A percentile compares a stretch with the other conserved stretches of the same genome.
Evolutionary conservation across 257 asterid genomes (phyloP).

Genomic region (Buddleja alternifolia): DNA sequence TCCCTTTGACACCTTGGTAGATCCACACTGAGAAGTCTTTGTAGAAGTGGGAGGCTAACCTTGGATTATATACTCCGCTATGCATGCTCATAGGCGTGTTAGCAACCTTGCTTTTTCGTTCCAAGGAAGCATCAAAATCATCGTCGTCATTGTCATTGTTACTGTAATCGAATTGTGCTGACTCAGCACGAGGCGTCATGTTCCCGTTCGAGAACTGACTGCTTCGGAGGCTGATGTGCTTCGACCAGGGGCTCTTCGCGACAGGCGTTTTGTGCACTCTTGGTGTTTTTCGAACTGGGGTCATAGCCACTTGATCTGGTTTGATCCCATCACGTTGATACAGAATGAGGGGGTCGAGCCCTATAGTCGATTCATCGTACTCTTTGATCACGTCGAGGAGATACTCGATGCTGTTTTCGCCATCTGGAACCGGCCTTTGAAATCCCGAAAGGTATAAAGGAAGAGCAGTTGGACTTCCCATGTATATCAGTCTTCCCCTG

Average conservation of each 20-base stretch:
- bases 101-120: conserved; percentile 43
- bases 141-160: conserved; percentile 47
- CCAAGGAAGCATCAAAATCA: conserved; percentile 69
- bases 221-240: conserved; percentile 60
- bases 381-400: conserved; percentile 87
- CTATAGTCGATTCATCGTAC: conserved; percentile 74
- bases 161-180: conserved; percentile 34
- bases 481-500: conserved; percentile 79
- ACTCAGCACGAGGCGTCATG: conserved; percentile 41
- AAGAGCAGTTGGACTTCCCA: conserved; percentile 65
- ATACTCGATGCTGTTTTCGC: conserved; percentile 73
- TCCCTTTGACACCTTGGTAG: conserved; percentile 72
- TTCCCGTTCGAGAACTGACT: conserved; percentile 50
- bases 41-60: conserved; percentile 86
- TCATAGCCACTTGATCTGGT: conserved; percentile 59
- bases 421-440: conserved; percentile 79
- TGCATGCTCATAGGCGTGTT: conserved; percentile 55
- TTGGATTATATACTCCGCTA: conserved; percentile 57
- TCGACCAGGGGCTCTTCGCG: conserved; percentile 56
- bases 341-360: conserved; percentile 73
- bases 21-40: conserved; percentile 82
- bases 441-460: conserved; percentile 63
- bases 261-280: conserved; percentile 38
- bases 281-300: conserved; percentile 58
- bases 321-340: conserved; percentile 72